Evolutionary conservation across 805 yeast genomes (phyloP), one percentile per base, ranked within the genome.

Genomic region (Metschnikowia borealis): DNA sequence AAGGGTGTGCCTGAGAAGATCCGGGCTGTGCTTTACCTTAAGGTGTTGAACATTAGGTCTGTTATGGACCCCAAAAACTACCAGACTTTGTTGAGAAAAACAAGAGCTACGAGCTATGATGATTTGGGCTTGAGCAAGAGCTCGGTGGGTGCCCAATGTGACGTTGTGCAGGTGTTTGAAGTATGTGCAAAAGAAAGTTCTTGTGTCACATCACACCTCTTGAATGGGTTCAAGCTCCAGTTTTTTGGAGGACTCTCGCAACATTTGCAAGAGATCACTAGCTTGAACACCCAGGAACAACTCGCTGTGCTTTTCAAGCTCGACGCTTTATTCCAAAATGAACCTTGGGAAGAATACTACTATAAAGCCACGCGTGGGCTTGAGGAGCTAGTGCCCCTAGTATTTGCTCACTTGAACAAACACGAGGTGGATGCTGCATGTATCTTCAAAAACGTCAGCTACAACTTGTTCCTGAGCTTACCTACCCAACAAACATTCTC

Each of bases 341-440:
- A 40, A 36, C 47, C 38, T 15, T 44, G 46, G 46, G 46, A 44
- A 23, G 75, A 71, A 54, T 63, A 70, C 39, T 62, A 56, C 59
- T 74, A 69, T 56, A 70, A 69, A 57, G 64, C 63, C 31, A 64
- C 59, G 47, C 49, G 78, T 18, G 55, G 74, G 2, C 55, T 74
- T 29, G 77, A 73, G 50, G 76, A 70, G 23, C 47, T 53, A n/a
- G 56, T 52, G 7, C 48, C 57, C 3, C 64, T 59, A 1, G 55
- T 58, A 8, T 72, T 70, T 39, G 39, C 54, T 8, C 76, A 73
- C 53, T 61, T 72, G 14, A 58, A 65, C 38, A 62, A 63, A 34
- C 74, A 73, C 49, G 77, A 77, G 3, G 62, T 73, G 38, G 60
- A 65, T 47, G 51, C 72, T 38, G 53, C 52, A 18, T 43, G 44